Evolutionary conservation across 495 filamentous ascomycete genomes (phyloP).

Genomic region (Talaromyces trachyspermus): DNA sequence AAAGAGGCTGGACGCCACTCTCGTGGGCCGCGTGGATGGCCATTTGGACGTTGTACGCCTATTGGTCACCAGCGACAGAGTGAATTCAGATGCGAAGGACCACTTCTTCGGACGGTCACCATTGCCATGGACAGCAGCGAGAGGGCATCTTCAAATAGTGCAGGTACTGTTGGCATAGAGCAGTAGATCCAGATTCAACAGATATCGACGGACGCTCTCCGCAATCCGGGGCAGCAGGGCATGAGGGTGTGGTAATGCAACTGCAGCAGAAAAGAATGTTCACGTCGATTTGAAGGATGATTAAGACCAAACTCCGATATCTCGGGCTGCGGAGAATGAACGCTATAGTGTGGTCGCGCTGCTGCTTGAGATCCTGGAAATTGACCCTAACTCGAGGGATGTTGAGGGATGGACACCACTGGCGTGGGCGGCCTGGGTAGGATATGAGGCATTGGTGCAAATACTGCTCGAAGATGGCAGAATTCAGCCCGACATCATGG

Average conservation of each 20-base stretch:
- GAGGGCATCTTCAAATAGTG: constrained; percentile 6
- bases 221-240: constrained; percentile 8
- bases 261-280: constrained; percentile 4
- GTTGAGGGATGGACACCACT: constrained; percentile 24
- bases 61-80: constrained; percentile 12
- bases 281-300: constrained; percentile 11
- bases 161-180: constrained; percentile 2
- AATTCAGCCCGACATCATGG: constrained; percentile 20
- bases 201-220: constrained; percentile 6
- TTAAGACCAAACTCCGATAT: constrained; percentile 13
- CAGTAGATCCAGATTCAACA: background rate
- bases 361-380: background rate
- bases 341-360: background rate
- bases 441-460: constrained; percentile 25
- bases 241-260: constrained; percentile 2
- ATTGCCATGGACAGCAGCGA: constrained; percentile 8
- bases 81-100: background rate
- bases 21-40: constrained; percentile 25
- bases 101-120: constrained; percentile 5
- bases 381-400: constrained; percentile 8
- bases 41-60: constrained; percentile 16
- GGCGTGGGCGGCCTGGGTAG: constrained; percentile 27
- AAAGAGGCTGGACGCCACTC: constrained; percentile 26
- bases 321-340: constrained; percentile 13
- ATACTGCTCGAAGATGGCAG: constrained; percentile 18